Conservation (phyloP, 371 early-diverging fungal genomes). For the Catenaria anguillulae region DNA sequence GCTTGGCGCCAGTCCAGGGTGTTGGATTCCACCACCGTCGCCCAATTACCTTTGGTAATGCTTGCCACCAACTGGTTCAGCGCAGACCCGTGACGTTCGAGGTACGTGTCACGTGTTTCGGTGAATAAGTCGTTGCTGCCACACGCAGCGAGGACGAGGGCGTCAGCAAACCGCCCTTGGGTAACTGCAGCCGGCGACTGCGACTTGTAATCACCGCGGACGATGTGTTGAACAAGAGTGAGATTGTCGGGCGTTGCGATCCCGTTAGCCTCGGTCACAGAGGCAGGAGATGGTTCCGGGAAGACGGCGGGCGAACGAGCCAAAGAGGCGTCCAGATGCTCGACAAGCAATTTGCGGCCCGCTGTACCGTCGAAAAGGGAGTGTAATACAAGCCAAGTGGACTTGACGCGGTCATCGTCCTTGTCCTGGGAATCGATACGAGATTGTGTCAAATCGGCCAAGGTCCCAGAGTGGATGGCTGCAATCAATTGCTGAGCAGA, state of each 20-base stretch:
- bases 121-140: conserved; percentile 69
- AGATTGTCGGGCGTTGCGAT: neutral
- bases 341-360: conserved; percentile 64
- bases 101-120: conserved; percentile 71
- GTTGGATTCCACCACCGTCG: conserved; percentile 57
- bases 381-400: conserved; percentile 72
- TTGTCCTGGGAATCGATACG: conserved; percentile 45
- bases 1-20: conserved; percentile 84
- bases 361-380: conserved; percentile 57
- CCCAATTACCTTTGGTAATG: conserved; percentile 35
- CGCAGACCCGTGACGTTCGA: conserved; percentile 44
- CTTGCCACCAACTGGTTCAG: conserved; percentile 51
- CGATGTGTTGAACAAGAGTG: conserved; percentile 34
- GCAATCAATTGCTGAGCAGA: no score
- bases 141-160: conserved; percentile 72
- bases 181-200: conserved; percentile 75
- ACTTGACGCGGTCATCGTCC: no score
- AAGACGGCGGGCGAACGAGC: no score
- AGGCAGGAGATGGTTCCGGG: no score
- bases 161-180: conserved; percentile 71
- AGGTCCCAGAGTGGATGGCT: no score
- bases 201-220: conserved; percentile 78
- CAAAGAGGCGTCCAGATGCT: conserved; percentile 32
- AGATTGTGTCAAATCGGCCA: no score
- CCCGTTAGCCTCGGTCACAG: no score